phyloP scores from a whole-genome alignment of 1,284 basidiomycete genomes.

The Cryptococcus hybrid region DNA sequence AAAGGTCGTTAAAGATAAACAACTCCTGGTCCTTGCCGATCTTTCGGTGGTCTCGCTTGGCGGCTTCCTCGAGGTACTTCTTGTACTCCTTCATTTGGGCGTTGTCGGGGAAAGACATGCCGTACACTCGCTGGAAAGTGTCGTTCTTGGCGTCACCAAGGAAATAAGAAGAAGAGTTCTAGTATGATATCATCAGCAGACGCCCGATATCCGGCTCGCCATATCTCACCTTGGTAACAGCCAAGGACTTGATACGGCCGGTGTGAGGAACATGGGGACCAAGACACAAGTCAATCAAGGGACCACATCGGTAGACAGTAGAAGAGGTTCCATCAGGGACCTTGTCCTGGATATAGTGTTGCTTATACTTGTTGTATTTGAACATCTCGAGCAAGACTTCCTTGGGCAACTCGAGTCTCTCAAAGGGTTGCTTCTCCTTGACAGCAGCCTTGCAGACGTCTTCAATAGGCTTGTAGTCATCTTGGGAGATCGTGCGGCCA shows the following conservation, averaged over 20 bases:
- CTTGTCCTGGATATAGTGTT: slow-evolving; percentile 92
- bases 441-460: slow-evolving; percentile 82
- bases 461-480: slow-evolving; percentile 88
- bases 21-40: slow-evolving; percentile 97
- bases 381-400: slow-evolving; percentile 97
- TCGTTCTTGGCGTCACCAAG: slow-evolving; percentile 93
- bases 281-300: slow-evolving; percentile 96
- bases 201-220: not conserved
- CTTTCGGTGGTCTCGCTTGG: slow-evolving; percentile 95
- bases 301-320: slow-evolving; percentile 97
- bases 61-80: slow-evolving; percentile 91
- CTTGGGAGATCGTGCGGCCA: slow-evolving; percentile 65
- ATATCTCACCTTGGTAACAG: slow-evolving; percentile 76
- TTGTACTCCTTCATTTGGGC: slow-evolving; percentile 97
- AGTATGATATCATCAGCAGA: not conserved
- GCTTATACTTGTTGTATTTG: slow-evolving; percentile 99
- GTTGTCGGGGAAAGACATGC: slow-evolving; percentile 98
- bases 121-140: slow-evolving; percentile 94
- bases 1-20: slow-evolving; percentile 97
- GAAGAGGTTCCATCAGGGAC: slow-evolving; percentile 96
- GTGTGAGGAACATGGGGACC: slow-evolving; percentile 98
- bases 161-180: slow-evolving; percentile 99
- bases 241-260: slow-evolving; percentile 94
- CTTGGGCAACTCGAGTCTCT: slow-evolving; percentile 89
- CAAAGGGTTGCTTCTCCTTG: slow-evolving; percentile 98